phyloP scores from a whole-genome alignment of 257 asterid species.

The Solanum stenotomum region DNA sequence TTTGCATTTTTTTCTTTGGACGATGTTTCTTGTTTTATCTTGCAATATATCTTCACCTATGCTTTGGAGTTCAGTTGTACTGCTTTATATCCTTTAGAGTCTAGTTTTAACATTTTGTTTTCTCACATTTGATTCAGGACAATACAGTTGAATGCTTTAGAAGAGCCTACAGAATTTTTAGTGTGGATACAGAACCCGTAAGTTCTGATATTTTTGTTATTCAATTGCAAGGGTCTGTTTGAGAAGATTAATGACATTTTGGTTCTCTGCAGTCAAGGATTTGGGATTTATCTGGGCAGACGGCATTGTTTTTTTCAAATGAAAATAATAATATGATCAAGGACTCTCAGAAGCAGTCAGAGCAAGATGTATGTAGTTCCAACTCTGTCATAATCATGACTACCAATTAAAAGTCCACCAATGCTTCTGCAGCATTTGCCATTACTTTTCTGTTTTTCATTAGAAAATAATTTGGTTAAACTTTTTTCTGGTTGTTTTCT shows the following conservation, averaged over 20 bases:
- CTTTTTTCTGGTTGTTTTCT: not conserved
- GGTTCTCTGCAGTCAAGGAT: conserved; percentile 54
- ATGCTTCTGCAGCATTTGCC: not conserved
- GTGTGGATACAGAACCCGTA: conserved; percentile 66
- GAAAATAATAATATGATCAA: conserved; percentile 55
- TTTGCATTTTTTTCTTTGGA: not conserved
- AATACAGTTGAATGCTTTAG: conserved; percentile 76
- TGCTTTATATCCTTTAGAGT: not conserved
- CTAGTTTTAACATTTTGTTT: conserved; percentile 8
- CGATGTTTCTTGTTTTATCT: not conserved
- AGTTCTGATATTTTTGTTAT: conserved; percentile 19
- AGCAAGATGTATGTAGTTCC: conserved; percentile 64
- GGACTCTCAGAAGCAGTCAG: conserved; percentile 61
- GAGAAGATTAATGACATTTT: conserved; percentile 17
- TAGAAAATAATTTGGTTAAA: not conserved
- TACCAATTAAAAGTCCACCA: not conserved
- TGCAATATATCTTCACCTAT: not conserved
- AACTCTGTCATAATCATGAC: conserved; percentile 2
- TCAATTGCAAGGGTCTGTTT: conserved; percentile 1
- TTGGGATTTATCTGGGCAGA: conserved; percentile 96
- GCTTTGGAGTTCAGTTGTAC: not conserved
- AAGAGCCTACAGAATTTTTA: conserved; percentile 90
- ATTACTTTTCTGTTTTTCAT: not conserved
- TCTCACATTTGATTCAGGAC: conserved; percentile 47
- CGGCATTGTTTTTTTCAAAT: conserved; percentile 48